A percentile compares a stretch with the other conserved stretches of the same genome.
These are phyloP conservation scores for Paulownia fortunei DNA, from an alignment of 257 asterid genomes.

Conservation along the genomic window DNA sequence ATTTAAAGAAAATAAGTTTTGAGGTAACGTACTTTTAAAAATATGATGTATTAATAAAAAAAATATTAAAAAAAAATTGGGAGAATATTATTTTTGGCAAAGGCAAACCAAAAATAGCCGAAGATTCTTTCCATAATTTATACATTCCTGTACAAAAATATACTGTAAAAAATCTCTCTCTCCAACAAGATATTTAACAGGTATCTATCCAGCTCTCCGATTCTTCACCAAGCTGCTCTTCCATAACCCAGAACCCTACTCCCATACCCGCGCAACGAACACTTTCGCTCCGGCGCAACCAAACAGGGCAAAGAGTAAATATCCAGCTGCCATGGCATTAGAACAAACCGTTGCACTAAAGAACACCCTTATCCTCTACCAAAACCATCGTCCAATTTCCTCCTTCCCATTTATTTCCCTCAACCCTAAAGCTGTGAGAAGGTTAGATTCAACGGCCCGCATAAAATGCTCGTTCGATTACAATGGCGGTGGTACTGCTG, in stretches of 20 bases:
- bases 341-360: conserved; percentile 29
- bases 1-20: too few relatives aligned
- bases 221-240: neutral
- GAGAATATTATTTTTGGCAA: too few relatives aligned
- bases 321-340: conserved; percentile 41
- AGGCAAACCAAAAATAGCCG: too few relatives aligned
- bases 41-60: too few relatives aligned
- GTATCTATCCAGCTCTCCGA: neutral
- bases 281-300: neutral
- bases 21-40: too few relatives aligned
- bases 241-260: neutral
- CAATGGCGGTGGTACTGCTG: conserved; percentile 18
- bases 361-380: conserved; percentile 33
- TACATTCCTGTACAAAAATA: too few relatives aligned
- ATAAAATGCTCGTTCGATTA: conserved; percentile 42
- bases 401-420: conserved; percentile 19
- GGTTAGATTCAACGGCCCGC: conserved; percentile 26
- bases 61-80: too few relatives aligned
- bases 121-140: too few relatives aligned
- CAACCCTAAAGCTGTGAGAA: conserved; percentile 23
- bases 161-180: neutral
- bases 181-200: neutral
- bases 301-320: neutral
- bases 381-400: conserved; percentile 28
- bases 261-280: neutral